phyloP scores from a whole-genome alignment of 768 basidiomycete species.

The Boletellus emodensis region DNA sequence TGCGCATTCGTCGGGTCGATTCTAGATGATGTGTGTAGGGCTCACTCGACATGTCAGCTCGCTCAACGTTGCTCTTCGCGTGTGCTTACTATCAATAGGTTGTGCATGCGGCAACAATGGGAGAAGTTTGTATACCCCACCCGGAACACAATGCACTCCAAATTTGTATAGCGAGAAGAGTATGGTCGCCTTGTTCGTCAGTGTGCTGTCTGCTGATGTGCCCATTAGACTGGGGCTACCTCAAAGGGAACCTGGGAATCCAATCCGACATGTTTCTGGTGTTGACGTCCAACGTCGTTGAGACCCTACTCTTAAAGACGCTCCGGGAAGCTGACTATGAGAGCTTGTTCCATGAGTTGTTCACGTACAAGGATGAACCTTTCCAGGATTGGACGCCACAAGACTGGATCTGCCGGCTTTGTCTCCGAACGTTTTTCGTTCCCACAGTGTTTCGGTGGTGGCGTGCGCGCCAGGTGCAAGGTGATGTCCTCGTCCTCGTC shows the following conservation, averaged over 20 bases:
- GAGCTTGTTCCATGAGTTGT: constrained; percentile 7
- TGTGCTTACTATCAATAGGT: no score
- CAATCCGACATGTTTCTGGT: no score
- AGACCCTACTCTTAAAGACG: constrained; percentile 6
- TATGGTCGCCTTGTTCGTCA: neutral
- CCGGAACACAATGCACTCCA: neutral
- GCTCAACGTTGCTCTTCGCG: neutral
- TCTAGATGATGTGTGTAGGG: constrained; percentile 9
- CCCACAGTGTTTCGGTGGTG: constrained; percentile 11
- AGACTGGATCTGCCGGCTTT: constrained; percentile 7
- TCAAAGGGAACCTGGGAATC: constrained; percentile 6
- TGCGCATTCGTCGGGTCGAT: constrained; percentile 10
- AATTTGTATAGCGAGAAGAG: constrained; percentile 15
- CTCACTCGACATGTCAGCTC: constrained; percentile 5
- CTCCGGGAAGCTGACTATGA: constrained; percentile 4
- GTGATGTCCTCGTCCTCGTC: neutral
- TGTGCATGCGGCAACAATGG: neutral
- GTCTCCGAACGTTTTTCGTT: constrained; percentile 6
- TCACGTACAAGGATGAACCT: neutral
- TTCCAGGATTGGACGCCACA: constrained; percentile 6
- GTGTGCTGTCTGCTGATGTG: neutral
- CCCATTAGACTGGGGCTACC: constrained; percentile 7
- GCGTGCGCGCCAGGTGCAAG: constrained; percentile 4
- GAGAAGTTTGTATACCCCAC: no score
- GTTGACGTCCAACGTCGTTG: neutral